These are phyloP conservation scores for Alternaria ethzedia DNA, from an alignment of 2,329 filamentous ascomycete species.

Conservation along the genomic window DNA sequence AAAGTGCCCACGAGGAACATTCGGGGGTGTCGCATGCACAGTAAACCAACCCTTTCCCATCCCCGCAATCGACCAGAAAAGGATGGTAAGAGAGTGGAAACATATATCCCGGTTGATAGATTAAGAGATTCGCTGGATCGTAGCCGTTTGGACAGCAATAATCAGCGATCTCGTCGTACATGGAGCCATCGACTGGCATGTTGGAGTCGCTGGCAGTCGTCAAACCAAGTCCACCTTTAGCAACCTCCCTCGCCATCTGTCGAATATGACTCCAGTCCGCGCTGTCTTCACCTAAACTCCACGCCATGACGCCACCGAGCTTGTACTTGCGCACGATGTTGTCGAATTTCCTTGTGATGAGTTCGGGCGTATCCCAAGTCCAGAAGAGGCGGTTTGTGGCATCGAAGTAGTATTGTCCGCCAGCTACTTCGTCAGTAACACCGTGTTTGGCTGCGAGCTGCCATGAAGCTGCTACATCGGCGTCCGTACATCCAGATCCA, in stretches of 20 bases:
- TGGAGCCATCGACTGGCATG: not conserved
- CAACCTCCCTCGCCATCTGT: slow-evolving; percentile 46
- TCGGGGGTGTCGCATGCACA: not conserved
- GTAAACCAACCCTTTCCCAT: not conserved
- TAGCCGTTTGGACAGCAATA: not conserved
- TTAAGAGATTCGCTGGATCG: not conserved
- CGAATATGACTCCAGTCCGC: slow-evolving; percentile 50
- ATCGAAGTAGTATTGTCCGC: slow-evolving; percentile 75
- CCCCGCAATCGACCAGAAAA: not conserved
- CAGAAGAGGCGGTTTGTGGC: slow-evolving; percentile 66
- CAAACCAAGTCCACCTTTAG: not conserved
- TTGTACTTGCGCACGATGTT: slow-evolving; percentile 62
- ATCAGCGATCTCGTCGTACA: not conserved
- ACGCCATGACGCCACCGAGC: slow-evolving; percentile 76
- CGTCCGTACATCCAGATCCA: slow-evolving; percentile 52
- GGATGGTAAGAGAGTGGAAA: not conserved
- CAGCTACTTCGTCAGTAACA: slow-evolving; percentile 62
- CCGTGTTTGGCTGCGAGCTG: slow-evolving; percentile 60
- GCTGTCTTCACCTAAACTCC: slow-evolving; percentile 74
- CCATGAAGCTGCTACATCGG: slow-evolving; percentile 64
- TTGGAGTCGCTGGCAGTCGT: not conserved
- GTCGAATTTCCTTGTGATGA: slow-evolving; percentile 68
- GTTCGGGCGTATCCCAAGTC: slow-evolving; percentile 72
- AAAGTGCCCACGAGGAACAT: not conserved
- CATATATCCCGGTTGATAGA: not conserved